phyloP scores from a whole-genome alignment of 2,329 filamentous ascomycete species.

The Colletotrichum sp. region DNA sequence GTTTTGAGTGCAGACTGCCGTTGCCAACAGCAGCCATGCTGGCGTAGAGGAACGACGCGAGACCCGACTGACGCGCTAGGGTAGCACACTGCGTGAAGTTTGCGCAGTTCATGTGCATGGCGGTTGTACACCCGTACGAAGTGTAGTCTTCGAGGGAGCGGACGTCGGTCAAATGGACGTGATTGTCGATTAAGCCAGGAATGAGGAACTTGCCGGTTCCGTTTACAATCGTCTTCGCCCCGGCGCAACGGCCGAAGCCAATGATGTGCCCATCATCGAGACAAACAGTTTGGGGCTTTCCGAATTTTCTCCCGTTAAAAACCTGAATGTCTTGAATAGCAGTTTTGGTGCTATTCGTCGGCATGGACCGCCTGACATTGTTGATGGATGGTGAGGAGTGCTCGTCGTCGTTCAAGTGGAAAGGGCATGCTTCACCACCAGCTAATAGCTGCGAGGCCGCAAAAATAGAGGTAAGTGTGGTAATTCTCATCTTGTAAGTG shows the following conservation, averaged over 20 bases:
- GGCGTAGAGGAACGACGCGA: neutral
- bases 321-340: neutral
- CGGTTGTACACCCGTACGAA: slow-evolving; percentile 30
- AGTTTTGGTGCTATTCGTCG: neutral
- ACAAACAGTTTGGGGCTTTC: neutral
- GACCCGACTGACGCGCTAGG: neutral
- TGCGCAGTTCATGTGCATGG: slow-evolving; percentile 29
- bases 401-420: neutral
- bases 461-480: neutral
- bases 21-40: neutral
- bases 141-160: slow-evolving; percentile 25
- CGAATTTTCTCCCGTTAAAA: neutral
- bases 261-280: neutral
- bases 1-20: neutral
- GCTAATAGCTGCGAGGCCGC: neutral
- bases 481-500: neutral
- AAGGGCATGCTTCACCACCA: neutral
- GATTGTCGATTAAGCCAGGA: slow-evolving; percentile 30
- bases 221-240: slow-evolving; percentile 19
- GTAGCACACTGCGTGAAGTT: slow-evolving; percentile 44
- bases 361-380: neutral
- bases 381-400: neutral
- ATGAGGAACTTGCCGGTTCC: slow-evolving; percentile 27
- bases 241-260: neutral
- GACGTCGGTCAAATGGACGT: slow-evolving; percentile 26